Conservation (phyloP, 495 filamentous ascomycete species). For the Clohesyomyces aquaticus region DNA sequence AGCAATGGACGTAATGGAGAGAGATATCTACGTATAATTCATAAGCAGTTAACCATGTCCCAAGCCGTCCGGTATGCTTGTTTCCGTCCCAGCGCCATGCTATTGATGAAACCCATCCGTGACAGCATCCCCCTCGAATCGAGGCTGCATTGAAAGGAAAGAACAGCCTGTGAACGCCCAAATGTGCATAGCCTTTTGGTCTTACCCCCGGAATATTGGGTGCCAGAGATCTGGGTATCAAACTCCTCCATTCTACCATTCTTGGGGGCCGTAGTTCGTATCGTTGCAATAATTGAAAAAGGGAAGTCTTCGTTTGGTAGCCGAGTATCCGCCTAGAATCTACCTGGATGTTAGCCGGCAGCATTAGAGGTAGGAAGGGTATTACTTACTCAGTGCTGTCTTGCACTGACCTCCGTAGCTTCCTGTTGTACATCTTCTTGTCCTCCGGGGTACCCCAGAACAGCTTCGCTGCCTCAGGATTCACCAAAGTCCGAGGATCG, state of each 20-base stretch:
- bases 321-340: conserved; percentile 3
- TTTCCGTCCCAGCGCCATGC: conserved; percentile 13
- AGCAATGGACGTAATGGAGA: too few species aligned
- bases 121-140: background rate
- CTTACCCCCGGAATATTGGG: conserved; percentile 8
- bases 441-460: conserved; percentile 84
- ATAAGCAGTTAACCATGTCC: background rate
- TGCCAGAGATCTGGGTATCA: conserved; percentile 30
- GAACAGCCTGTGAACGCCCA: conserved; percentile 8
- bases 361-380: too few species aligned
- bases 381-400: conserved; percentile 57
- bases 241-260: conserved; percentile 19
- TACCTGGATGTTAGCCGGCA: conserved; percentile 5
- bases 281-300: conserved; percentile 10
- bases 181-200: conserved; percentile 13
- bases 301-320: too few species aligned
- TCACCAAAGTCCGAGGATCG: conserved; percentile 86
- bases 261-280: conserved; percentile 10
- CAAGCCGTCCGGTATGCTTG: background rate
- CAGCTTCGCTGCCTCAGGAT: conserved; percentile 81
- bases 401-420: conserved; percentile 66
- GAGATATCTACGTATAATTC: too few species aligned
- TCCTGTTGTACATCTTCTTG: conserved; percentile 80
- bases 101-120: background rate
- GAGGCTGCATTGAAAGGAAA: background rate